Conservation (phyloP, 2,329 filamentous ascomycete genomes). For the Cladosporium velox region DNA sequence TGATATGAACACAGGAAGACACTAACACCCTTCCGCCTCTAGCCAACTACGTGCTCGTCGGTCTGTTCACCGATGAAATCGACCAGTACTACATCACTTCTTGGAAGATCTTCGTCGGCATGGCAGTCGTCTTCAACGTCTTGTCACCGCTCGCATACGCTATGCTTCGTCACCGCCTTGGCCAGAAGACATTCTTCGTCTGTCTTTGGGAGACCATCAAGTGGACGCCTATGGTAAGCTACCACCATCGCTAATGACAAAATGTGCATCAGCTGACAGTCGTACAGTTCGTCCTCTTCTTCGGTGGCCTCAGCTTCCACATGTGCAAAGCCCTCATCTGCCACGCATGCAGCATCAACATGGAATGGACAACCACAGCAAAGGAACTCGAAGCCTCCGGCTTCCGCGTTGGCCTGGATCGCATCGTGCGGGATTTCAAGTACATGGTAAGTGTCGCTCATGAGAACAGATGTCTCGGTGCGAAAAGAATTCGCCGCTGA, state of each 20-base stretch:
- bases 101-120: conserved; percentile 64
- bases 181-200: conserved; percentile 53
- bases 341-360: conserved; percentile 84
- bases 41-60: conserved; percentile 70
- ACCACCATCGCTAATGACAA: no score
- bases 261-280: background rate
- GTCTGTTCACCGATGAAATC: conserved; percentile 68
- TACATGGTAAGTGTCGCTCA: conserved; percentile 19
- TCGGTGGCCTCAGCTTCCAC: conserved; percentile 79
- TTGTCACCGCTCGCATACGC: conserved; percentile 64
- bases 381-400: conserved; percentile 69
- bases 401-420: conserved; percentile 28
- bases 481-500: background rate
- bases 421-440: conserved; percentile 29
- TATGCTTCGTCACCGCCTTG: conserved; percentile 63
- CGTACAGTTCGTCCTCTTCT: conserved; percentile 67
- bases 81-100: conserved; percentile 69
- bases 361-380: conserved; percentile 81
- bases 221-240: conserved; percentile 57
- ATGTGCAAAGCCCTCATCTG: conserved; percentile 76
- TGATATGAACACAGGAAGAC: no score
- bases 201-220: conserved; percentile 60
- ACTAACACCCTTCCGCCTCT: background rate
- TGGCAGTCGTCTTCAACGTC: conserved; percentile 66
- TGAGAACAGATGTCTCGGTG: background rate